phyloP scores from a whole-genome alignment of 192 early-diverging fungal species.

The Podila epigama region DNA sequence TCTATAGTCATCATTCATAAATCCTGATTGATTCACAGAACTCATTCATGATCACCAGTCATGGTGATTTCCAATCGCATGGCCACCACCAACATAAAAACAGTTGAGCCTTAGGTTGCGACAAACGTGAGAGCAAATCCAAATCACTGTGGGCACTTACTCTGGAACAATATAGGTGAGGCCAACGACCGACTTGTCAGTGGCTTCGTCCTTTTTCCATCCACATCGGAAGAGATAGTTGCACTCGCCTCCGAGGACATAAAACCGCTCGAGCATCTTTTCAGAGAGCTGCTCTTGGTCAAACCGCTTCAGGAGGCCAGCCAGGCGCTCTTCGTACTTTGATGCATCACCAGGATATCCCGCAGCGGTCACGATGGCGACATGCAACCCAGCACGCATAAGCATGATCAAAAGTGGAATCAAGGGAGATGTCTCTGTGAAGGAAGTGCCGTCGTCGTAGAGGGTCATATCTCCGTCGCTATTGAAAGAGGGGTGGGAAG shows the following conservation, averaged over 20 bases:
- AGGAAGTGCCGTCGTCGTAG: conserved; percentile 88
- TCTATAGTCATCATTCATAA: too few species aligned
- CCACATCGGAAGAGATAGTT: conserved; percentile 88
- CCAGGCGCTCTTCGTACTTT: conserved; percentile 80
- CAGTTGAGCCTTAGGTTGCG: background rate
- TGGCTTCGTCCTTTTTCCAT: conserved; percentile 39
- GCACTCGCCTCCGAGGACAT: conserved; percentile 89
- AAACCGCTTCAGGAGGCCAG: conserved; percentile 78
- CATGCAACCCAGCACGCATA: conserved; percentile 67
- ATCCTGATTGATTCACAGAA: too few species aligned
- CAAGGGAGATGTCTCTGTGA: conserved; percentile 72
- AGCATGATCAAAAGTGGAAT: conserved; percentile 72
- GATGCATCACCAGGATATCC: conserved; percentile 78
- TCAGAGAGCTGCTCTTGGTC: conserved; percentile 51
- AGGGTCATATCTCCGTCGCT: conserved; percentile 95
- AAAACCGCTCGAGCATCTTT: conserved; percentile 69
- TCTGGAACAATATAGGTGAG: conserved; percentile 72
- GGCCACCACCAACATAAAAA: too few species aligned
- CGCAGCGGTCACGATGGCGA: conserved; percentile 93
- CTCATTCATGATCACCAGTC: too few species aligned
- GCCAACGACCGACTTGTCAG: conserved; percentile 43
- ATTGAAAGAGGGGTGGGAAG: background rate
- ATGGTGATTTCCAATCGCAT: too few species aligned
- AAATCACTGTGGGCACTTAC: conserved; percentile 34
- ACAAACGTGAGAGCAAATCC: background rate